Evolutionary conservation across 805 yeast species (phyloP).

Genomic region (Candida easanensis): DNA sequence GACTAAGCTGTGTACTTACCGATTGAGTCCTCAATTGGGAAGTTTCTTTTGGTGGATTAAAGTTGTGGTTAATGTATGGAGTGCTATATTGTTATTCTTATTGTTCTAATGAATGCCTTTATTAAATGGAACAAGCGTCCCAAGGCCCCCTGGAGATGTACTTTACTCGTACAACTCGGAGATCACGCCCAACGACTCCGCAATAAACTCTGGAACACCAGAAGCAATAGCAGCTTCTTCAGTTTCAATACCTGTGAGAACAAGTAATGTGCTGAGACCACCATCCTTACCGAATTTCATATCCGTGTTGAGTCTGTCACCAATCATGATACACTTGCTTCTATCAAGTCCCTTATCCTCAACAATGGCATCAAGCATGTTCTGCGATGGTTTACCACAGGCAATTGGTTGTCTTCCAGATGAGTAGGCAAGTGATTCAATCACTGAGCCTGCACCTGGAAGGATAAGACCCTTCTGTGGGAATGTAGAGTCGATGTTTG

Average conservation of each 20-base stretch:
- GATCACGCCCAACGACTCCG: constrained; percentile 48
- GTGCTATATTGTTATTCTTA: neutral
- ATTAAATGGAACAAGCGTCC: no score
- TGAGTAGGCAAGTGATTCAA: constrained; percentile 71
- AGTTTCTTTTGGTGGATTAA: no score
- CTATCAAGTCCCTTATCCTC: constrained; percentile 55
- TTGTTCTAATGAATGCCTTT: no score
- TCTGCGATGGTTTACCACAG: constrained; percentile 88
- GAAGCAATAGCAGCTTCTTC: constrained; percentile 53
- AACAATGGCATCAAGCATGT: constrained; percentile 87
- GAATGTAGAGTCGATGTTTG: constrained; percentile 92
- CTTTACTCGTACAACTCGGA: constrained; percentile 58
- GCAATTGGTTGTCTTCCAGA: constrained; percentile 83
- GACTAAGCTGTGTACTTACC: neutral
- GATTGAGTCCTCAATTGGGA: neutral
- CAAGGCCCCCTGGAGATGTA: neutral
- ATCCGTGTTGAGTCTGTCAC: constrained; percentile 93
- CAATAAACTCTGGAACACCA: constrained; percentile 61
- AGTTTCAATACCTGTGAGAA: constrained; percentile 87
- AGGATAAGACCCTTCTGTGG: constrained; percentile 83
- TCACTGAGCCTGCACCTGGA: constrained; percentile 94
- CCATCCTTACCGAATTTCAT: constrained; percentile 89
- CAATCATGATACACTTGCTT: constrained; percentile 79
- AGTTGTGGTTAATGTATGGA: no score
- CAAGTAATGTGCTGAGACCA: constrained; percentile 81